A percentile compares a stretch with the other conserved stretches of the same genome.
Evolutionary conservation across 345 rosid species (phyloP).

Genomic region (Syzygium aromaticum): DNA sequence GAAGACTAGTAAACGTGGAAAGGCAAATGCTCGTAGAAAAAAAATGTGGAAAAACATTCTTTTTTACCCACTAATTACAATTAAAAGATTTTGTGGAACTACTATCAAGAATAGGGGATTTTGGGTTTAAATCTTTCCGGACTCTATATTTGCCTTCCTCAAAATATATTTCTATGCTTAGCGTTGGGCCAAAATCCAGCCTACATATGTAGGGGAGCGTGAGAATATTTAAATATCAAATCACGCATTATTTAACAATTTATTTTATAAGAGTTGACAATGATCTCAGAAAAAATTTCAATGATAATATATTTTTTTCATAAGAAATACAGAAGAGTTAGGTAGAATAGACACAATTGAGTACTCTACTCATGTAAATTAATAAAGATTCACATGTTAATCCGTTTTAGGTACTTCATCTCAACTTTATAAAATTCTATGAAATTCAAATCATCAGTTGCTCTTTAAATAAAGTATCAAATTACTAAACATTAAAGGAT

Average conservation of each 20-base stretch:
- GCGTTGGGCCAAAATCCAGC: not conserved
- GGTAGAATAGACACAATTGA: not conserved
- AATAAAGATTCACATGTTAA: not conserved
- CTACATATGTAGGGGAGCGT: fast-evolving
- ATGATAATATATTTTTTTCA: not conserved
- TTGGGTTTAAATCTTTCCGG: not conserved
- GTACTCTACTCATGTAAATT: not conserved
- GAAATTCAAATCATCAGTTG: not conserved
- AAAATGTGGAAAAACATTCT: not conserved
- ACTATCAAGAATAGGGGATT: not conserved
- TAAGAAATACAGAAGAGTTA: not conserved
- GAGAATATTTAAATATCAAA: not conserved
- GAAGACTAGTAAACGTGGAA: not conserved
- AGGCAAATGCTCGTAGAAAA: not conserved
- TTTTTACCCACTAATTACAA: not conserved
- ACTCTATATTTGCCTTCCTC: not conserved
- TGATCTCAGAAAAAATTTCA: not conserved
- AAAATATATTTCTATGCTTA: not conserved
- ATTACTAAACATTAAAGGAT: not conserved
- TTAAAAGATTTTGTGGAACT: not conserved
- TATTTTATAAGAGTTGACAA: fast-evolving
- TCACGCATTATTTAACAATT: fast-evolving
- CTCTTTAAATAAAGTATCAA: not conserved
- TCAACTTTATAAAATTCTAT: not conserved
- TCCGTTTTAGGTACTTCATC: not conserved